Conservation (phyloP, 2,329 filamentous ascomycete species). For the Coniochaeta sp. region DNA sequence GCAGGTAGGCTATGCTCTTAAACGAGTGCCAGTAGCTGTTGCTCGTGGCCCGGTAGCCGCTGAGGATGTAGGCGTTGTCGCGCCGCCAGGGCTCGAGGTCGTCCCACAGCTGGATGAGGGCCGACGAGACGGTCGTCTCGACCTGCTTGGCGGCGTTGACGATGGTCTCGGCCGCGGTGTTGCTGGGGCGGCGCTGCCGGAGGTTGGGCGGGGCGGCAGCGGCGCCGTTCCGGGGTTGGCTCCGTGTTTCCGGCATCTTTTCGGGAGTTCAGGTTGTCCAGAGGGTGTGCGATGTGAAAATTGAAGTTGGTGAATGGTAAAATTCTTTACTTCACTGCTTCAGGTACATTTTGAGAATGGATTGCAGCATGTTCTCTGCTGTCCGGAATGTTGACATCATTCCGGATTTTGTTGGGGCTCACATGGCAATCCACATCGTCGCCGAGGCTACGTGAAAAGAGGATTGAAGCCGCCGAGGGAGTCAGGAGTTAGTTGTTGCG, state of each 20-base stretch:
- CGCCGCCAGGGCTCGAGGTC: conserved; percentile 52
- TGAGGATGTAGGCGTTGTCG: conserved; percentile 49
- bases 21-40: conserved; percentile 40
- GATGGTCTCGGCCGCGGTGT: conserved; percentile 17
- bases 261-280: background rate
- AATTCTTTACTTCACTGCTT: too few relatives aligned
- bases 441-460: background rate
- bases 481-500: too few relatives aligned
- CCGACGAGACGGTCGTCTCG: conserved; percentile 32
- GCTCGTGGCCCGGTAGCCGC: conserved; percentile 46
- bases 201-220: conserved; percentile 8
- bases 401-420: background rate
- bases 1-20: conserved; percentile 42
- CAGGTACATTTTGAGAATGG: too few relatives aligned
- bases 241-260: conserved; percentile 3
- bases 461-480: background rate
- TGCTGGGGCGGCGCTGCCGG: conserved; percentile 22
- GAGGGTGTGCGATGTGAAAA: too few relatives aligned
- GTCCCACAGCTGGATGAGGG: conserved; percentile 47
- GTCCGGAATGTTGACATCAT: background rate
- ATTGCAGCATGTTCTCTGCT: background rate
- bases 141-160: conserved; percentile 20
- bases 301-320: too few relatives aligned
- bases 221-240: conserved; percentile 3
- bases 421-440: background rate